Conservation (phyloP, 345 rosid species). For the Capsella bursapastoris region DNA sequence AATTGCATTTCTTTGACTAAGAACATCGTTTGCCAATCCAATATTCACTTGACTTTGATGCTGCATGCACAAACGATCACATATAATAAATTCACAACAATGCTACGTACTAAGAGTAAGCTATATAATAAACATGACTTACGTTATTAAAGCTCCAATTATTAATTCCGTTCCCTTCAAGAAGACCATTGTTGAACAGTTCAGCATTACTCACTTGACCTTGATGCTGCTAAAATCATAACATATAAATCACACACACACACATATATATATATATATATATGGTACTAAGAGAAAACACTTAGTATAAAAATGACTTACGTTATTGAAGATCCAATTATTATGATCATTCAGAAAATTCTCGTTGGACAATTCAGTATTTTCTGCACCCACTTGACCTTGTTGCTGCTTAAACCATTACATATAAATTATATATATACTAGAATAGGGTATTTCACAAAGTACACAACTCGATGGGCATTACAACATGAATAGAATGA, state of each 20-base stretch:
- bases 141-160: constrained; percentile 2
- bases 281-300: too few species aligned
- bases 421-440: background rate
- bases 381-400: background rate
- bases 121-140: background rate
- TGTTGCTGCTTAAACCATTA: constrained; percentile 24
- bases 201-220: background rate
- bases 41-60: too few species aligned
- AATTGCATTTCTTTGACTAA: too few species aligned
- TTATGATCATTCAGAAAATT: background rate
- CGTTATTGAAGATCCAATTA: constrained; percentile 2
- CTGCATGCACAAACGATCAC: too few species aligned
- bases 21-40: too few species aligned
- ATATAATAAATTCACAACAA: too few species aligned
- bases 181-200: background rate
- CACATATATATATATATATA: too few species aligned
- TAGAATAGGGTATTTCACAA: too few species aligned
- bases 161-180: background rate
- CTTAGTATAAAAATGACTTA: background rate
- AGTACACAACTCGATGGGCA: too few species aligned
- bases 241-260: background rate
- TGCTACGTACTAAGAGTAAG: background rate
- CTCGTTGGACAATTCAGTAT: background rate
- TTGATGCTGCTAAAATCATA: constrained; percentile 28
- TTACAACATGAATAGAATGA: too few species aligned